phyloP scores from a whole-genome alignment of 2,329 filamentous ascomycete genomes.

The Neonectria neomacrospora region DNA sequence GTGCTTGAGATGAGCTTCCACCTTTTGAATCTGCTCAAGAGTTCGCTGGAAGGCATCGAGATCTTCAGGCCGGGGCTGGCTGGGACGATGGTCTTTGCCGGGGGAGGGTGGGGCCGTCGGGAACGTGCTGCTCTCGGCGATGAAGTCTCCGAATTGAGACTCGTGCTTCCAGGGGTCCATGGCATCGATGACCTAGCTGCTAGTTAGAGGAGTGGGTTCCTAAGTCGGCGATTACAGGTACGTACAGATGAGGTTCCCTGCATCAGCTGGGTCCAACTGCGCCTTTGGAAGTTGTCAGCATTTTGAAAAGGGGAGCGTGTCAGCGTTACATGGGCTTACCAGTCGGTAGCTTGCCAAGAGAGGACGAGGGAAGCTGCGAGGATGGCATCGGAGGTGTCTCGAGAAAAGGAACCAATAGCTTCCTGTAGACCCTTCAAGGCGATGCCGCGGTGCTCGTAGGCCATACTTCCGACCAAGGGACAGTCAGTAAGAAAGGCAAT shows the following conservation, averaged over 20 bases:
- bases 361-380: constrained; percentile 91
- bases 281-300: constrained; percentile 66
- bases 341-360: constrained; percentile 96
- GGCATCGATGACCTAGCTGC: constrained; percentile 78
- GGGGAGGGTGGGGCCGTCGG: constrained; percentile 73
- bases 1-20: constrained; percentile 75
- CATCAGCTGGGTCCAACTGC: constrained; percentile 92
- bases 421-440: constrained; percentile 90
- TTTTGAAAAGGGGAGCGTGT: constrained; percentile 3
- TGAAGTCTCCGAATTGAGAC: constrained; percentile 85
- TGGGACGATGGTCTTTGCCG: constrained; percentile 69
- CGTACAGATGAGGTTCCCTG: constrained; percentile 89
- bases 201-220: constrained; percentile 34
- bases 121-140: constrained; percentile 81
- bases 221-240: constrained; percentile 31
- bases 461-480: constrained; percentile 85
- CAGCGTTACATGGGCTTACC: constrained; percentile 67
- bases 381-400: constrained; percentile 88
- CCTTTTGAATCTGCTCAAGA: constrained; percentile 73
- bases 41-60: constrained; percentile 74
- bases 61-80: constrained; percentile 75
- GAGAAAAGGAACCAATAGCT: constrained; percentile 85
- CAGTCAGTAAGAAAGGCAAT: constrained; percentile 90
- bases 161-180: constrained; percentile 95
- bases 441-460: constrained; percentile 86